phyloP scores from a whole-genome alignment of 2,329 filamentous ascomycete genomes.

The Gyromitra esculenta region DNA sequence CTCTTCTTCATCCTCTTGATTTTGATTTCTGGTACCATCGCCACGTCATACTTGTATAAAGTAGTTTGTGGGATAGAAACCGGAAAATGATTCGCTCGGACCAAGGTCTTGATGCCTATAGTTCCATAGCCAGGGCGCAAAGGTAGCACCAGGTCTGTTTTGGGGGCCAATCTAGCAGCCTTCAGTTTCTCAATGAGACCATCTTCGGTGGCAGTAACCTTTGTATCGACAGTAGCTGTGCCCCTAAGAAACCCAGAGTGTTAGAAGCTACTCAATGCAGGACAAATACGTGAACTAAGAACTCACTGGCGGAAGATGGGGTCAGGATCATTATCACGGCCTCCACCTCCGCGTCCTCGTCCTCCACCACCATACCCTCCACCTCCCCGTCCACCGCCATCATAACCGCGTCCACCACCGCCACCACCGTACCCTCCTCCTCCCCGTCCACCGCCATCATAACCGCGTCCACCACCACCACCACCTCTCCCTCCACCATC shows the following conservation, averaged over 20 bases:
- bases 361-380: conserved; percentile 41
- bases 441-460: conserved; percentile 39
- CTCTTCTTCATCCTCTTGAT: conserved; percentile 55
- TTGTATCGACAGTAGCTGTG: conserved; percentile 55
- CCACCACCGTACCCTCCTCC: conserved; percentile 55
- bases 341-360: conserved; percentile 56
- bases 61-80: conserved; percentile 54
- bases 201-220: conserved; percentile 58
- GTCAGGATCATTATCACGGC: conserved; percentile 30
- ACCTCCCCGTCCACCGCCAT: conserved; percentile 1
- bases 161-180: conserved; percentile 32
- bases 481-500: conserved; percentile 57
- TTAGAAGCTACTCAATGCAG: conserved; percentile 25
- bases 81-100: conserved; percentile 57
- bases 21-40: conserved; percentile 55
- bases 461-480: conserved; percentile 54
- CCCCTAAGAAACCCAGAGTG: conserved; percentile 54
- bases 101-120: conserved; percentile 54
- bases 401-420: conserved; percentile 50
- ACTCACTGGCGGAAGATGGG: conserved; percentile 44
- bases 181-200: conserved; percentile 56
- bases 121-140: conserved; percentile 56
- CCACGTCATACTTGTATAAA: conserved; percentile 56
- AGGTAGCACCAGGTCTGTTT: conserved; percentile 48
- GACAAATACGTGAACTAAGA: conserved; percentile 37